Evolutionary conservation across 2,329 filamentous ascomycete species (phyloP).

Genomic region (Curvularia sp.): DNA sequence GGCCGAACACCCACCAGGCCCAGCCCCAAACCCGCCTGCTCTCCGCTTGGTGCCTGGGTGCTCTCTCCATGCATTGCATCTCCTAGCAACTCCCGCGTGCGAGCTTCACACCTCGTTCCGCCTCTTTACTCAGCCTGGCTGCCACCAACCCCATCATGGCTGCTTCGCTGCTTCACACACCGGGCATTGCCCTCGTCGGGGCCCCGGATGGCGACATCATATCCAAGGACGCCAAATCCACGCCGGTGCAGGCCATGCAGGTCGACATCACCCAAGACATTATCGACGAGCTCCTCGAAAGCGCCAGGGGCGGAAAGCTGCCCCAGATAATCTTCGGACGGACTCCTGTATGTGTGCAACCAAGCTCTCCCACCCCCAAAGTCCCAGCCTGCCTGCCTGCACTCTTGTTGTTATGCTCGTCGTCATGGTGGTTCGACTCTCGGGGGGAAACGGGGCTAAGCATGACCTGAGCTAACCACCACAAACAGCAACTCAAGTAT

Average conservation of each 20-base stretch:
- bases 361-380: neutral
- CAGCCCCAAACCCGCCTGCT: conserved; percentile 29
- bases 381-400: conserved; percentile 2
- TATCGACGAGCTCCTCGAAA: conserved; percentile 51
- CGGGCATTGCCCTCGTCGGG: conserved; percentile 49
- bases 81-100: conserved; percentile 47
- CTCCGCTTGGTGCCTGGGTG: conserved; percentile 45
- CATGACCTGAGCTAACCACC: conserved; percentile 40
- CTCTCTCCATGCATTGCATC: conserved; percentile 51
- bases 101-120: conserved; percentile 43
- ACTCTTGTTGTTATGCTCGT: conserved; percentile 18
- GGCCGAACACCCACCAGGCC: conserved; percentile 37
- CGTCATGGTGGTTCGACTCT: conserved; percentile 16
- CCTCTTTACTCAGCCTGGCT: conserved; percentile 21
- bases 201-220: conserved; percentile 49
- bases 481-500: conserved; percentile 60
- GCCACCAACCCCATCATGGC: conserved; percentile 38
- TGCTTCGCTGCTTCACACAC: conserved; percentile 33
- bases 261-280: conserved; percentile 52
- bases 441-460: conserved; percentile 20
- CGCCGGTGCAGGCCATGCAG: conserved; percentile 51
- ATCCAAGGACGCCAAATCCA: conserved; percentile 38
- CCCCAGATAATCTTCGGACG: conserved; percentile 51
- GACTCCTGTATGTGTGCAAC: conserved; percentile 48
- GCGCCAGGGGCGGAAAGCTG: conserved; percentile 45